These are phyloP conservation scores for Phaeosphaeria sp. DNA, from an alignment of 2,329 filamentous ascomycete species.

Conservation along the genomic window DNA sequence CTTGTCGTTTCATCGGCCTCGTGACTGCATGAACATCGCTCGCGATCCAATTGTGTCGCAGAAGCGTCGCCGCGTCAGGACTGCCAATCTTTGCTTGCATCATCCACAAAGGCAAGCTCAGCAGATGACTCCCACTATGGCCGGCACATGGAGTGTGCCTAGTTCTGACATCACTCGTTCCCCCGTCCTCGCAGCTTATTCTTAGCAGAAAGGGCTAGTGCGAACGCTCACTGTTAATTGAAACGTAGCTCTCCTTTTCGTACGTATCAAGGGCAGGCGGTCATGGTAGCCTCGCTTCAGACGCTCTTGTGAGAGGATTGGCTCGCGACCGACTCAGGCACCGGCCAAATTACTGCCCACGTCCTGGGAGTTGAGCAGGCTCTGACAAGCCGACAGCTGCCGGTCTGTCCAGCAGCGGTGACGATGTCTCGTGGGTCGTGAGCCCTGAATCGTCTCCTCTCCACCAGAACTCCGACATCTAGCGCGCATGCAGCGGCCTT, in stretches of 20 bases:
- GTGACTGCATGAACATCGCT: constrained; percentile 47
- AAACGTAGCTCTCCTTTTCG: constrained; percentile 42
- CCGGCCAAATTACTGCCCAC: constrained; percentile 29
- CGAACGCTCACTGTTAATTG: constrained; percentile 35
- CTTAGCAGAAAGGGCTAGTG: constrained; percentile 36
- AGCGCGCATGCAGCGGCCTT: constrained; percentile 37
- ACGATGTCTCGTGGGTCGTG: constrained; percentile 20
- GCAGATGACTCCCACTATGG: constrained; percentile 16
- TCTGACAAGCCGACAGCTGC: constrained; percentile 37
- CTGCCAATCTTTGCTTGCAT: constrained; percentile 30
- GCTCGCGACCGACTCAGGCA: constrained; percentile 41
- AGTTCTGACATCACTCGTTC: constrained; percentile 43
- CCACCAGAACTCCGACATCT: constrained; percentile 29
- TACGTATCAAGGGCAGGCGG: constrained; percentile 23
- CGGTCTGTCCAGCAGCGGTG: constrained; percentile 17
- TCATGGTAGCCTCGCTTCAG: constrained; percentile 27
- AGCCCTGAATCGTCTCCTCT: constrained; percentile 19
- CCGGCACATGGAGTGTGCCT: constrained; percentile 20
- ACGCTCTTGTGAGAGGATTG: constrained; percentile 25
- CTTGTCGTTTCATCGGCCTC: constrained; percentile 50
- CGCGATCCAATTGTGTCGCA: constrained; percentile 43
- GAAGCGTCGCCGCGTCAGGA: constrained; percentile 27
- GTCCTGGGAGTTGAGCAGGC: constrained; percentile 29
- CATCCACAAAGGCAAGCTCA: constrained; percentile 18
- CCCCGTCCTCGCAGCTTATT: constrained; percentile 26